Evolutionary conservation across 768 basidiomycete species (phyloP), one percentile per base, ranked within the genome.

Genomic region (Mycena polygramma): DNA sequence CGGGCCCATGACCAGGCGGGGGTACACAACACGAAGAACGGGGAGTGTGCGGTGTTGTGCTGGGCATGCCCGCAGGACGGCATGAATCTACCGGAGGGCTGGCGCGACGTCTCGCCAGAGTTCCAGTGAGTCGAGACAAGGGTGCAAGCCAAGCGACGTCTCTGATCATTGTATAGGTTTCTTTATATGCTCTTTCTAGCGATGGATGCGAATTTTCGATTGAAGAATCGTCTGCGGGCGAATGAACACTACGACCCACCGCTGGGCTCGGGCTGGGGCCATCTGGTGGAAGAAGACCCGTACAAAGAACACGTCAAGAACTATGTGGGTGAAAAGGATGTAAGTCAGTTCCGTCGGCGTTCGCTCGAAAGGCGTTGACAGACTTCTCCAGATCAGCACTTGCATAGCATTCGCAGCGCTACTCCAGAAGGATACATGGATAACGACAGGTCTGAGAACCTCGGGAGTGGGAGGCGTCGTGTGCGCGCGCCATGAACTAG

Each of bases 191-290:
- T 66, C 0, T 6, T 68, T 22, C 35, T 71, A 10, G 69, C 73
- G 9, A 51, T 76, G 5, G 74, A 77, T 35, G 62, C 72, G 9
- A 76, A 74, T 39, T 79, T 77, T 54, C 66, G 70, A 0, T 49
- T 77, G 9, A 76, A 74, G 68, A 57, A 70, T 20, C 53, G 64
- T 7, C 36, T 51, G 1, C 55, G 67, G 0, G 66, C 69, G 4
- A 74, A 63, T 8, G 69, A 73, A 6, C 30, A 45, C 6, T 30
- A 52, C 2, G 73, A 77, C 62, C 75, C 75, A 0, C 36, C 69
- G 5, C 57, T 76, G 11, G 67, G 68, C 9, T 46, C 19, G 0
- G 69, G 69, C 2, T 68, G 66, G 65, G 72, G 74, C 0, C 71
- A 75, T 30, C 62, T 73, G 7, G 63, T 76, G 11, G 71, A 70